Evolutionary conservation across 1,284 basidiomycete species (phyloP).

Genomic region (Pascua sp.): DNA sequence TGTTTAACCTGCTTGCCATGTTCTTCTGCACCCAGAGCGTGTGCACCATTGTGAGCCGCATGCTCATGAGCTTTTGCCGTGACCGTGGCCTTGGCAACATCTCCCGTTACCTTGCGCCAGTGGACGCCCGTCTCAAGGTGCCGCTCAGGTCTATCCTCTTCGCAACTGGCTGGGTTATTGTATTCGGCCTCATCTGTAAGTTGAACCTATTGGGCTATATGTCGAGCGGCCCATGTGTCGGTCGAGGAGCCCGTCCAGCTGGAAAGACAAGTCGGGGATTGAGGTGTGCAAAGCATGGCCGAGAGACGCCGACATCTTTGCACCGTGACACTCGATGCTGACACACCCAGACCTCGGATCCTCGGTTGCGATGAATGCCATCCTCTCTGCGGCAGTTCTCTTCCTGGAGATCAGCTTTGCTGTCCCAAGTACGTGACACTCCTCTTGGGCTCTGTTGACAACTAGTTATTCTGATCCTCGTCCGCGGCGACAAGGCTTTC

Average conservation of each 20-base stretch:
- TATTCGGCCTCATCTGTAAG: conserved; percentile 32
- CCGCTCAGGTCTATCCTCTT: conserved; percentile 53
- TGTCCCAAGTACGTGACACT: conserved; percentile 35
- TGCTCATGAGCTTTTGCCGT: conserved; percentile 65
- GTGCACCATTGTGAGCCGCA: conserved; percentile 62
- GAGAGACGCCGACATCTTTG: too few relatives aligned
- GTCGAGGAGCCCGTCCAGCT: background rate
- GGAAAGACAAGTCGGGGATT: too few relatives aligned
- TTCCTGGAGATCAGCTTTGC: conserved; percentile 30
- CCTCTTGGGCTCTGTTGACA: background rate
- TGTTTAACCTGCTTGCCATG: conserved; percentile 49
- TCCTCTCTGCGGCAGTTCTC: conserved; percentile 36
- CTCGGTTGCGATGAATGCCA: conserved; percentile 28
- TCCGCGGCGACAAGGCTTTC: conserved; percentile 49
- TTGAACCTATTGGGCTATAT: conserved; percentile 11
- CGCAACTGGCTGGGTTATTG: conserved; percentile 46
- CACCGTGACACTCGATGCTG: too few relatives aligned
- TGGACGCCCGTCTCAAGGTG: conserved; percentile 43
- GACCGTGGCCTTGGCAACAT: conserved; percentile 63
- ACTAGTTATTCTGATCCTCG: conserved; percentile 42
- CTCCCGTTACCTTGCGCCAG: conserved; percentile 53
- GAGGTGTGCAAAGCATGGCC: too few relatives aligned
- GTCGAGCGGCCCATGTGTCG: conserved; percentile 23
- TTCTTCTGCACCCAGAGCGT: conserved; percentile 49
- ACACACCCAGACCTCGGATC: conserved; percentile 49